Conservation (phyloP, 495 filamentous ascomycete species). For the Schizothecium vesticola region DNA sequence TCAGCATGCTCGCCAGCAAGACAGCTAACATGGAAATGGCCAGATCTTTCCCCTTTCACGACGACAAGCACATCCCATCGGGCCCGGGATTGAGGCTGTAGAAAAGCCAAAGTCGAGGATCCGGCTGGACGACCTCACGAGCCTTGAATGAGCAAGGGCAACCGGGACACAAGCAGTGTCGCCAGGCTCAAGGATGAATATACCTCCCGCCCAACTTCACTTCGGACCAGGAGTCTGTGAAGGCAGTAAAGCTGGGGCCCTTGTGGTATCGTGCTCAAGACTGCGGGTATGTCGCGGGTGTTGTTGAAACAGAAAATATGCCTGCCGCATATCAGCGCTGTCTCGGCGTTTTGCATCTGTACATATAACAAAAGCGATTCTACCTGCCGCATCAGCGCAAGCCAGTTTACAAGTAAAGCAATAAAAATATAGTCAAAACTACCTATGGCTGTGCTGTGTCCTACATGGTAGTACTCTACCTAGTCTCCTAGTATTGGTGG, state of each 20-base stretch:
- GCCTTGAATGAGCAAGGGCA: conserved; percentile 39
- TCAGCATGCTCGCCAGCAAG: neutral
- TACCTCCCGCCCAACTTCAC: neutral
- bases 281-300: too few species aligned
- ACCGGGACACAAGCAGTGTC: neutral
- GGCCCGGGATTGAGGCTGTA: conserved; percentile 49
- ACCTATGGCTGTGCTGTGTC: neutral
- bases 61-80: conserved; percentile 42
- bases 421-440: neutral
- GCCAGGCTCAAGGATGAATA: neutral
- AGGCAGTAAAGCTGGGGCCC: neutral
- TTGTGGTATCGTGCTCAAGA: neutral
- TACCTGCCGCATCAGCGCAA: neutral
- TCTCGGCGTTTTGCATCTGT: conserved; percentile 12
- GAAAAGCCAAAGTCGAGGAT: conserved; percentile 33
- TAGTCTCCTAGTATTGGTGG: neutral
- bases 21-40: conserved; percentile 4
- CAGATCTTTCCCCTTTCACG: conserved; percentile 48
- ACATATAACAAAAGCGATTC: conserved; percentile 1
- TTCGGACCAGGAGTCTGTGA: neutral
- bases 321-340: neutral
- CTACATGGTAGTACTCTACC: neutral
- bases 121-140: conserved; percentile 42
- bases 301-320: neutral
- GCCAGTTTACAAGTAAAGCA: neutral